Conservation (phyloP, 2,329 filamentous ascomycete genomes). For the Talaromyces sp. region DNA sequence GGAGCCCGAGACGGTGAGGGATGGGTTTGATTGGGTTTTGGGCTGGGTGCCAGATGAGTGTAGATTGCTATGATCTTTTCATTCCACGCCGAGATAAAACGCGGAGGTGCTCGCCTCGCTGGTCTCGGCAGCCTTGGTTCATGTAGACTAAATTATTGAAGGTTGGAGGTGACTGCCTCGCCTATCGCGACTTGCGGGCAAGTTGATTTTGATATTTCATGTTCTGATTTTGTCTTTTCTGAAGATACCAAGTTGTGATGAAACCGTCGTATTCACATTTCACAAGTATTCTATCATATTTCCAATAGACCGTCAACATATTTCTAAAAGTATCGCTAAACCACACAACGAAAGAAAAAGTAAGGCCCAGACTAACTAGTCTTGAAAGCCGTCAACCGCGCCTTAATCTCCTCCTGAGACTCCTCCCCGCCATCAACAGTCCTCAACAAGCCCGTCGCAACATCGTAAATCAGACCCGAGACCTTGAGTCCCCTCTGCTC, state of each 20-base stretch:
- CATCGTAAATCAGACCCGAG: slow-evolving; percentile 75
- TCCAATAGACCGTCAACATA: neutral
- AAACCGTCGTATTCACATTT: neutral
- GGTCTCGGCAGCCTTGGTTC: neutral
- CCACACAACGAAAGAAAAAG: neutral
- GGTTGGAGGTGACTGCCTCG: neutral
- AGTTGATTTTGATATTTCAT: neutral
- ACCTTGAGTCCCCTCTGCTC: slow-evolving; percentile 67
- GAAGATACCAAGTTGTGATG: neutral
- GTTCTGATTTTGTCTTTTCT: neutral
- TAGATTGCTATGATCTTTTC: neutral
- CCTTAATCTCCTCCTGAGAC: slow-evolving; percentile 37
- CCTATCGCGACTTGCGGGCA: neutral
- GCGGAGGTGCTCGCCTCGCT: neutral
- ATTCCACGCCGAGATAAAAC: neutral
- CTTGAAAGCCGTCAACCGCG: slow-evolving; percentile 41
- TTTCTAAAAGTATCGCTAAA: neutral
- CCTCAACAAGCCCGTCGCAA: slow-evolving; percentile 54
- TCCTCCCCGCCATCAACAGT: slow-evolving; percentile 48
- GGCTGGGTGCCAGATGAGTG: slow-evolving; percentile 15
- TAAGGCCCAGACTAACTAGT: slow-evolving; percentile 18
- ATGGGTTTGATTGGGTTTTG: slow-evolving; percentile 9
- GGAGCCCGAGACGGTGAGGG: neutral
- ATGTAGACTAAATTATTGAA: neutral
- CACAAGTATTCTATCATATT: neutral